phyloP scores from a whole-genome alignment of 1,284 basidiomycete species.

The Ustilago crameri region DNA sequence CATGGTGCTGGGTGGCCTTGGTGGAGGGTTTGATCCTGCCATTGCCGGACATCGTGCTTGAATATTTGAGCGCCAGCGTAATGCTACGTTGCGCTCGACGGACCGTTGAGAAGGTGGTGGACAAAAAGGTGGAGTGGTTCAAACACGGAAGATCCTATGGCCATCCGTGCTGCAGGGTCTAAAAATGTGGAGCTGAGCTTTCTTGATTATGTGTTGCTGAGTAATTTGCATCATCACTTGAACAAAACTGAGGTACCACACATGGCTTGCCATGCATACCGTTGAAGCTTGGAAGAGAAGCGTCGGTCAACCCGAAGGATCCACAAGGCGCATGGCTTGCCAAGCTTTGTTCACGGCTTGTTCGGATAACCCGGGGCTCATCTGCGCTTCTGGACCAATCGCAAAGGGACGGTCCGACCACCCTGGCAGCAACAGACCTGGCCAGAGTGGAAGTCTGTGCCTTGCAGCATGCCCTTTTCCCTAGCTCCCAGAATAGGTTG shows the following conservation, averaged over 20 bases:
- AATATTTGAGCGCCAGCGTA: constrained; percentile 1
- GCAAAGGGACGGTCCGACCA: no score
- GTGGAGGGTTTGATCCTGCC: constrained; percentile 1
- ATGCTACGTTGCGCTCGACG: constrained; percentile 1
- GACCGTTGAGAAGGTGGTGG: not conserved
- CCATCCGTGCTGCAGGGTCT: constrained; percentile 19
- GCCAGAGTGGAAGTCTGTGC: no score
- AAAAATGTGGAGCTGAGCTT: constrained; percentile 20
- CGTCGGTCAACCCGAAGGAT: no score
- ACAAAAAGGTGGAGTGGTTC: not conserved
- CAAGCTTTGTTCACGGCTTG: no score
- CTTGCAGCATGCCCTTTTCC: no score
- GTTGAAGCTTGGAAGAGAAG: no score
- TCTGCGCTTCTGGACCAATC: no score
- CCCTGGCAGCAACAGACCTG: no score
- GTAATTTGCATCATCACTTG: no score
- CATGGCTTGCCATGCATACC: not conserved
- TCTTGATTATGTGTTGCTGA: constrained; percentile 22
- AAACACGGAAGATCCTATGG: not conserved
- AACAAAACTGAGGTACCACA: not conserved
- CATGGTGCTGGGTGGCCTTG: constrained; percentile 11
- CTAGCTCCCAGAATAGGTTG: no score
- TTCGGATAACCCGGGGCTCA: not conserved
- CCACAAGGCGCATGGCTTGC: no score
- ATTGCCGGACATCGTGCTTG: constrained; percentile 8